Evolutionary conservation across 192 early-diverging fungal genomes (phyloP), one percentile per base, ranked within the genome.

Genomic region (Coemansia aciculifera): DNA sequence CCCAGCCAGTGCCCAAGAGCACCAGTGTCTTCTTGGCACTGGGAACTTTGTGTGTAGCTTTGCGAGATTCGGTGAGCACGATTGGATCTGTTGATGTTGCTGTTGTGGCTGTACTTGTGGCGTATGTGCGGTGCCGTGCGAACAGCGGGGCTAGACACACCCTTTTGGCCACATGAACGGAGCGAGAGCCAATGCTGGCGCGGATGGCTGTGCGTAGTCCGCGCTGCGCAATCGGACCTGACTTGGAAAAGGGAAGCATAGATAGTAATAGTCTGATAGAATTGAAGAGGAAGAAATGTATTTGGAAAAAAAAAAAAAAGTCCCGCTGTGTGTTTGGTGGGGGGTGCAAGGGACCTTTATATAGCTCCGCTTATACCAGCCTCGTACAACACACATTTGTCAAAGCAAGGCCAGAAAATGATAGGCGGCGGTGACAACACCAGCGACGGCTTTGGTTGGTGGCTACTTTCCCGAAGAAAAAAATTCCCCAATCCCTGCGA

Each of bases 1-100:
- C 73, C 76, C 81, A 85, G 27, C 84, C 85, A 2, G 77, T 76
- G 31, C 87, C 85, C 52, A 86, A 61, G 24, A 85, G 68, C 37
- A 80, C 79, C 39, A 85, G 63, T 21, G 74, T 82, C 63, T 84
- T 75, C 34, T 59, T 59, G n/a, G 2, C n/a, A 8, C 9, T 34
- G 15, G 19, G 7, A n/a, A 9, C 57, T 0, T 59, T 59, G 31
- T 4, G 13, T 24, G 36, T 19, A 0, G 37, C 37, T 12, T 60
- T 60, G 37, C 31, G 36, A 36, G 59, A 34, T 11, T 39, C 36
- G 37, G 37, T 21, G 17, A 39, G 59, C 1, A 24, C 19, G 9
- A 34, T 13, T 21, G 59, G 21, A 12, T 39, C 19, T 11, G 59
- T 39, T 17, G 21, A 10, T 1, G 37, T 59, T 11, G 59, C 23